Conservation (phyloP, 2,329 filamentous ascomycete species). For the Metarhizium rileyi region DNA sequence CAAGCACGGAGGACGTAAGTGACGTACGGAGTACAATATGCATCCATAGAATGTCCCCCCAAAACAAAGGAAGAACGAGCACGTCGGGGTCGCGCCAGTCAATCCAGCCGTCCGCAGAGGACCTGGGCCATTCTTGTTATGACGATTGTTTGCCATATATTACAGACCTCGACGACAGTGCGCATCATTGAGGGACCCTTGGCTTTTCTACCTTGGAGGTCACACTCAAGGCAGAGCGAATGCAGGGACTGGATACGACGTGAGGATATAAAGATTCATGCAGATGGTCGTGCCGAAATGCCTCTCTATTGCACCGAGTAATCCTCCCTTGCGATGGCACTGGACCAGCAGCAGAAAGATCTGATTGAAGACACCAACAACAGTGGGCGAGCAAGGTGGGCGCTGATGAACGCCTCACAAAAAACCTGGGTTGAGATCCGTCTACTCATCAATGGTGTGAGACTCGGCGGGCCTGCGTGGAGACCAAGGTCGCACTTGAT, state of each 20-base stretch:
- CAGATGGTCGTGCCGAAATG: neutral
- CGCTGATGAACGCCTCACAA: slow-evolving; percentile 21
- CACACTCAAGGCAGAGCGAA: neutral
- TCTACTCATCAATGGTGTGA: slow-evolving; percentile 29
- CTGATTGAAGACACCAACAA: neutral
- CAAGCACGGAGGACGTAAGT: too few relatives aligned
- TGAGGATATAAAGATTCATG: neutral
- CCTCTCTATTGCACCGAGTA: neutral
- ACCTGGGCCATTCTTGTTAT: neutral
- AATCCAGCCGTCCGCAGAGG: neutral
- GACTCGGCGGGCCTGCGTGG: slow-evolving; percentile 27
- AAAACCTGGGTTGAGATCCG: slow-evolving; percentile 28
- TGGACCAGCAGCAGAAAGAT: neutral
- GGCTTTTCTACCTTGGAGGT: neutral
- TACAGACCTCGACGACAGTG: neutral
- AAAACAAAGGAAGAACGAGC: neutral
- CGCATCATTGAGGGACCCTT: neutral
- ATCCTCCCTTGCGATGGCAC: neutral
- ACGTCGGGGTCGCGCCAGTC: neutral
- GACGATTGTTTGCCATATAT: neutral
- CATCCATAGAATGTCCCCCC: too few relatives aligned
- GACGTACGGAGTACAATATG: too few relatives aligned
- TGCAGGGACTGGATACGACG: neutral
- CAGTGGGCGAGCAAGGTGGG: slow-evolving; percentile 5
- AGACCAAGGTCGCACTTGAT: slow-evolving; percentile 23